Conservation (phyloP, 345 rosid genomes). For the Reutealis trisperma region DNA sequence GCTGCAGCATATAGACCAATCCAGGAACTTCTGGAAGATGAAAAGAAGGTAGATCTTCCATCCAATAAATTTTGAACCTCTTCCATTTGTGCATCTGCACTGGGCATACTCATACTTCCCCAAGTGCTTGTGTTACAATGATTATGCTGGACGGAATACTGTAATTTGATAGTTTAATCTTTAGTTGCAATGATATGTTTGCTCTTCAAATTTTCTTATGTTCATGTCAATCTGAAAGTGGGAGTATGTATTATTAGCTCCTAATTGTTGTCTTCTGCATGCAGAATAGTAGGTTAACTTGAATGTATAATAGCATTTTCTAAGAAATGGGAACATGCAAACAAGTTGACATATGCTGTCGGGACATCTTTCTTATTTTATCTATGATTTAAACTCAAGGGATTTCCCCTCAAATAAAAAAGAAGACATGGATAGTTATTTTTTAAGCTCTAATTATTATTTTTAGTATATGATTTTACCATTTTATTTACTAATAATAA, state of each 20-base stretch:
- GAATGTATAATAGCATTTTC: neutral
- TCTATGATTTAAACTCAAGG: too few species aligned
- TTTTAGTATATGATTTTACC: neutral
- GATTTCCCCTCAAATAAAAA: neutral
- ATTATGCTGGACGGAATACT: neutral
- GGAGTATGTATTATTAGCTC: neutral
- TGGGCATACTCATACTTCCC: neutral
- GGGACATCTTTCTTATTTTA: neutral
- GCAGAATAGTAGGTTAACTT: neutral
- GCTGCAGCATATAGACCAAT: slow-evolving; percentile 98
- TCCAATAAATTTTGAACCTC: neutral
- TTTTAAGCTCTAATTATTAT: neutral
- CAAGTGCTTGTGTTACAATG: neutral
- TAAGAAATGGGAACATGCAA: neutral
- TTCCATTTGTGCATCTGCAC: neutral
- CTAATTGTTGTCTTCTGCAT: too few species aligned
- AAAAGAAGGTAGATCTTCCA: slow-evolving; percentile 52
- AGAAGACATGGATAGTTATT: neutral
- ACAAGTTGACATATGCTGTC: neutral
- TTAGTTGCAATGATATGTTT: neutral
- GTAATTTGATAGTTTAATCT: neutral
- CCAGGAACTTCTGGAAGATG: slow-evolving; percentile 87
- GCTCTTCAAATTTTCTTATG: neutral
- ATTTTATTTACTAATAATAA: neutral
- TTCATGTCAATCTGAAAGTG: neutral